phyloP scores from a whole-genome alignment of 1,284 basidiomycete species.

The Anthracocystis setariae region DNA sequence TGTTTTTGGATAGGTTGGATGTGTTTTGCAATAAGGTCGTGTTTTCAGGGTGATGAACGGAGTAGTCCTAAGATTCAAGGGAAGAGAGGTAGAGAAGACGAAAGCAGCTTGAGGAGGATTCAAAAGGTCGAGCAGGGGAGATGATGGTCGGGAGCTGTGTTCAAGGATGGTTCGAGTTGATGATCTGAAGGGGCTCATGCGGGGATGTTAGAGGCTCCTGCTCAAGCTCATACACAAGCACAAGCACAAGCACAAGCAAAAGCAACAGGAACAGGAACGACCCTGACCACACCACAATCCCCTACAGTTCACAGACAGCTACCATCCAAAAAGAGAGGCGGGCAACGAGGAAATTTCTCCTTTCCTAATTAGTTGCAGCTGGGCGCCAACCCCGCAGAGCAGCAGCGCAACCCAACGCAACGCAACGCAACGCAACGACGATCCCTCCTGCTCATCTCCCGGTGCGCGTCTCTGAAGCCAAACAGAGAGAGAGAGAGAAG shows the following conservation, averaged over 20 bases:
- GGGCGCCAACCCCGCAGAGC: constrained; percentile 1
- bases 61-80: not conserved
- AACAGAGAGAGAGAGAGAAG: constrained; percentile 1
- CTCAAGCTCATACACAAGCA: too few species aligned
- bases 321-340: not conserved
- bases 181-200: constrained; percentile 16
- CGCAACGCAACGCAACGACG: constrained; percentile 4
- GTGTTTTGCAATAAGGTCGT: too few species aligned
- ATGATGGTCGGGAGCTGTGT: not conserved
- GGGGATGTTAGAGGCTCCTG: constrained; percentile 13
- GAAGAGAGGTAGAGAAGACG: not conserved
- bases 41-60: not conserved
- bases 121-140: not conserved
- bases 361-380: not conserved
- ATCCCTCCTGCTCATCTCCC: constrained; percentile 5
- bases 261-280: too few species aligned
- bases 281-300: too few species aligned
- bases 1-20: too few species aligned
- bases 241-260: too few species aligned
- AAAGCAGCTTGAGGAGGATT: not conserved
- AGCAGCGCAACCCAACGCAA: constrained; percentile 2
- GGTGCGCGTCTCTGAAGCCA: not conserved
- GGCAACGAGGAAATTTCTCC: not conserved
- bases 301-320: too few species aligned
- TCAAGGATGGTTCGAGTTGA: constrained; percentile 6